Base-by-base conservation (phyloP, 163 green algal species). In the Volvox carteri region DNA sequence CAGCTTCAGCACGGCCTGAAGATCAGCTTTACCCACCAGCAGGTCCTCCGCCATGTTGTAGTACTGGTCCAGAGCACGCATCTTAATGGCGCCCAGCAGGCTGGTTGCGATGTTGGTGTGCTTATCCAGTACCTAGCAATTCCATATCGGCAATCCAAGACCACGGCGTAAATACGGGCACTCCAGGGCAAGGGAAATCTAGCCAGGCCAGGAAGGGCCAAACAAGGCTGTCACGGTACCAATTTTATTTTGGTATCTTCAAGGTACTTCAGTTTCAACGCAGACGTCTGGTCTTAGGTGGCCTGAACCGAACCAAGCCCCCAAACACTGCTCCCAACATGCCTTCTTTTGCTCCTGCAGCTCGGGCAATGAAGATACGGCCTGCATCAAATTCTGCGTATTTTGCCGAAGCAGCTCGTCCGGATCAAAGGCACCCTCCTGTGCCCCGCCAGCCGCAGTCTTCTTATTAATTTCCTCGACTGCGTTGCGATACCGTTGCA, bases 21-120 rank as follows among this genome's bases (percentile, higher is more conserved):
- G 50, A 85, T 97, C 95, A 0, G 75, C 91, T 91, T 98, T 98
- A 77, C 96, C 95, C 14, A 87, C 77, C n/a, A 99, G 88, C 74
- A 97, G 89, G 48, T 98, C 95, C 91, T 98, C 96, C 79, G 96
- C 96, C 48, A 92, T 28, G 54, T 94, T 93, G 91, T 97, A 96
- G 25, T 95, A 96, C 72, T 93, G 90, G 86, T 98, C 95, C 91
- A 98, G 90, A 8, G 89, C 92, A 11, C 98, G 93, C 18, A 85
- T 90, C 93, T 99, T 99, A 95, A 99, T 99, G 44, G 94, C 90
- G 3, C 72, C 84, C 60, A 99, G 94, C 75, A 99, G 93, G 18
- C 92, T 83, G 21, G 96, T 98, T 28, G 96, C 96, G 58, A 99
- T 95, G 95, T 98, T 99, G 87, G 98, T 99, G 96, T 99, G 98